Evolutionary conservation across 1,284 basidiomycete species (phyloP).

Genomic region (Ceratobasidium sp.): DNA sequence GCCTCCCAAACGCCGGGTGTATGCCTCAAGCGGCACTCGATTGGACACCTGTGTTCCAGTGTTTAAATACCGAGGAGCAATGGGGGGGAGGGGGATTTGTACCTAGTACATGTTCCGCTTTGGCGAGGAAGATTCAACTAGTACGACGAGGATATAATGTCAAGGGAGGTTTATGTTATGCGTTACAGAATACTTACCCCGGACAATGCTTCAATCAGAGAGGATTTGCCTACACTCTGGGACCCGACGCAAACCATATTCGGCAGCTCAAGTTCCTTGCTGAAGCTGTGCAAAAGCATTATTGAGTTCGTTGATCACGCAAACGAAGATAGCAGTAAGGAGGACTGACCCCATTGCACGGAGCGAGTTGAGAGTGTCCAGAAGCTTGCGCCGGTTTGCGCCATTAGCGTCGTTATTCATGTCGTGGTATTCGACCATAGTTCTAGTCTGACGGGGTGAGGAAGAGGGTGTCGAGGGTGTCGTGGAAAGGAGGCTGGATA

Average conservation of each 20-base stretch:
- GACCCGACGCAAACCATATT: slow-evolving; percentile 63
- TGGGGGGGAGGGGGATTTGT: slow-evolving; percentile 22
- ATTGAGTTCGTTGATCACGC: too few species aligned
- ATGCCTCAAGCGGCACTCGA: slow-evolving; percentile 42
- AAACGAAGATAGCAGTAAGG: too few species aligned
- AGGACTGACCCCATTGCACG: slow-evolving; percentile 22
- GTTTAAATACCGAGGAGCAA: background rate
- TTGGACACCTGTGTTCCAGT: slow-evolving; percentile 39
- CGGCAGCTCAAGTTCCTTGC: slow-evolving; percentile 58
- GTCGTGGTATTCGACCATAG: background rate
- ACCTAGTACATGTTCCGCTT: slow-evolving; percentile 44
- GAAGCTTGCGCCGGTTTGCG: slow-evolving; percentile 2
- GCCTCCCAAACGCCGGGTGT: slow-evolving; percentile 42
- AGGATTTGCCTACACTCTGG: slow-evolving; percentile 68
- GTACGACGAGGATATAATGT: background rate
- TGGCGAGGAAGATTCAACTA: slow-evolving; percentile 44
- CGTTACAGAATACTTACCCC: slow-evolving; percentile 39
- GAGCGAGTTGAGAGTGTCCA: slow-evolving; percentile 5
- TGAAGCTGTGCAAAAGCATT: slow-evolving; percentile 45
- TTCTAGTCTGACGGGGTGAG: too few species aligned
- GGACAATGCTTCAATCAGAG: slow-evolving; percentile 51
- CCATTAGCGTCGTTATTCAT: slow-evolving; percentile 18
- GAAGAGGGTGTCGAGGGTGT: background rate
- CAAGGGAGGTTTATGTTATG: background rate
- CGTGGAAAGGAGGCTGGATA: background rate